A percentile compares a stretch with the other conserved stretches of the same genome.
Conservation (phyloP, 2,329 filamentous ascomycete species). For the Paraconiothyrium brasiliense region DNA sequence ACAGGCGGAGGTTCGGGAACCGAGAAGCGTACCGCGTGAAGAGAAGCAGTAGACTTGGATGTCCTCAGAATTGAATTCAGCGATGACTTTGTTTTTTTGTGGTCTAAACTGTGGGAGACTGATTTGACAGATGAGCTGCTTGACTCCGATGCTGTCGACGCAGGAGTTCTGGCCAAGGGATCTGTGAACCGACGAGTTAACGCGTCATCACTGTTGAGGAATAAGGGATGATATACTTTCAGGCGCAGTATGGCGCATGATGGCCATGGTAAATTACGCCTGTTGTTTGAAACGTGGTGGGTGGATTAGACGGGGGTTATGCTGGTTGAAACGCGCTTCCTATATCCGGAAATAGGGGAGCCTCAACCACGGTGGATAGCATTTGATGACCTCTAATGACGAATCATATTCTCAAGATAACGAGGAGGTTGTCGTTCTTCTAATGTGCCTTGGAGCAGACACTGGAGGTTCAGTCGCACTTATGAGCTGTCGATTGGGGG, state of each 20-base stretch:
- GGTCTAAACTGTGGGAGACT: conserved; percentile 3
- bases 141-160: conserved; percentile 20
- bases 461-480: neutral
- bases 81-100: conserved; percentile 24
- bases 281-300: conserved; percentile 22
- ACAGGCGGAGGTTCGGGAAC: conserved; percentile 27
- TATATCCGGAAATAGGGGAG: conserved; percentile 19
- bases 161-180: conserved; percentile 9
- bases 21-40: conserved; percentile 36
- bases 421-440: neutral
- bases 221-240: conserved; percentile 18
- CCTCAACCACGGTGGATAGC: neutral
- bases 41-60: conserved; percentile 30
- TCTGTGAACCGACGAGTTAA: neutral
- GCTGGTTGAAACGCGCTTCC: conserved; percentile 17
- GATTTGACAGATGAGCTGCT: conserved; percentile 29
- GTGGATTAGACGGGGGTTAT: conserved; percentile 17
- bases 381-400: neutral
- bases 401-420: neutral
- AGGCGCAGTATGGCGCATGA: conserved; percentile 18
- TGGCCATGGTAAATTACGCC: conserved; percentile 14
- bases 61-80: conserved; percentile 36
- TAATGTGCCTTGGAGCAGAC: neutral
- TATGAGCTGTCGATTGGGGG: conserved; percentile 11
- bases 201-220: conserved; percentile 10